These are phyloP conservation scores for Aspergillus quadrilineatus DNA, from an alignment of 2,329 filamentous ascomycete genomes.

Conservation along the genomic window DNA sequence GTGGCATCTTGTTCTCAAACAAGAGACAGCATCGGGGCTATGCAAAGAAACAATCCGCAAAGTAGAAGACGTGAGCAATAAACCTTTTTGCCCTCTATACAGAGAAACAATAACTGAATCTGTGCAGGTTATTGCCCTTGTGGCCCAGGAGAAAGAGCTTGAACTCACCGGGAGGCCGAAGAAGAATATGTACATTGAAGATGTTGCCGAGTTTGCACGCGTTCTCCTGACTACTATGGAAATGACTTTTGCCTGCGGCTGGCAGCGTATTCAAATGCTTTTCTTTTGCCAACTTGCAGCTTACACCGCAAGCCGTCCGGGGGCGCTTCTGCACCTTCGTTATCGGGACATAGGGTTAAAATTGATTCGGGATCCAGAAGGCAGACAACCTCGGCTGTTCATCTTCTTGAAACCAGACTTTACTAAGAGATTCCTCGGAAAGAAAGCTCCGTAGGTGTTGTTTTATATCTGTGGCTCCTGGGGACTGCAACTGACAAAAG, in stretches of 20 bases:
- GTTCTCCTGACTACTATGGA: slow-evolving; percentile 31
- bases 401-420: slow-evolving; percentile 19
- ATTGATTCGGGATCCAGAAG: slow-evolving; percentile 28
- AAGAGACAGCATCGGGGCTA: slow-evolving; percentile 15
- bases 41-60: slow-evolving; percentile 23
- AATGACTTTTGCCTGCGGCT: slow-evolving; percentile 31
- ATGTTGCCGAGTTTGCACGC: slow-evolving; percentile 30
- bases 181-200: slow-evolving; percentile 33
- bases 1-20: slow-evolving; percentile 28
- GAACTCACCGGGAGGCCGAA: slow-evolving; percentile 22
- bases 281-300: slow-evolving; percentile 29
- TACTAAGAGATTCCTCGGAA: slow-evolving; percentile 17
- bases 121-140: slow-evolving; percentile 27
- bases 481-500: neutral
- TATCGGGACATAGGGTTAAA: slow-evolving; percentile 9
- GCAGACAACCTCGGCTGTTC: slow-evolving; percentile 17
- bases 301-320: slow-evolving; percentile 27
- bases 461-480: neutral
- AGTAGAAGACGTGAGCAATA: slow-evolving; percentile 20
- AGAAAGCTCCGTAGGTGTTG: slow-evolving; percentile 24
- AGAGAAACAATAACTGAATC: neutral
- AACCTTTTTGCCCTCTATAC: too few species aligned
- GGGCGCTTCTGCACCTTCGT: slow-evolving; percentile 24
- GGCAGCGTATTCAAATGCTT: slow-evolving; percentile 25
- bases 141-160: slow-evolving; percentile 28